phyloP scores from a whole-genome alignment of 768 basidiomycete genomes.

The Lactifluus volemus region DNA sequence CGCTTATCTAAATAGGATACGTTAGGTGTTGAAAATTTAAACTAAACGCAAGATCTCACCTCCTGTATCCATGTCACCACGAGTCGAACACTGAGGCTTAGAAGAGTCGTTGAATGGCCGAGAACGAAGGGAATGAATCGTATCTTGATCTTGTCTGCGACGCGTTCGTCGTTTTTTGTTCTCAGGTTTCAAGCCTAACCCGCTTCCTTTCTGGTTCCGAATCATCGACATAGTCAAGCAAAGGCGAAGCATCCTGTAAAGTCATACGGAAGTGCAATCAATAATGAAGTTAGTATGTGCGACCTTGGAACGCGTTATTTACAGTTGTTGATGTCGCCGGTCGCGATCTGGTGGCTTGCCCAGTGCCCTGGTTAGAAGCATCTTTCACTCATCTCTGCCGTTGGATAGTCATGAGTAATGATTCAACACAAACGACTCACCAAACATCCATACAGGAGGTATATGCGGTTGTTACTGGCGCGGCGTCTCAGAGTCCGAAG shows the following conservation, averaged over 20 bases:
- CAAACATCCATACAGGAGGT: slow-evolving; percentile 54
- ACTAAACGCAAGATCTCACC: background rate
- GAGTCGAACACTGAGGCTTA: background rate
- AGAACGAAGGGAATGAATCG: background rate
- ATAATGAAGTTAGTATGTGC: background rate
- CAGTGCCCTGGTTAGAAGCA: background rate
- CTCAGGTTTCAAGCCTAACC: slow-evolving; percentile 23
- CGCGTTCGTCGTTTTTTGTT: slow-evolving; percentile 22
- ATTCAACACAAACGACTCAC: slow-evolving; percentile 26
- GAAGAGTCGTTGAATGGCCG: background rate
- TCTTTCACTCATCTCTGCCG: background rate
- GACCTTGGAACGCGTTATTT: slow-evolving; percentile 19
- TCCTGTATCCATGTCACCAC: background rate
- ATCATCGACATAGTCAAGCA: slow-evolving; percentile 41
- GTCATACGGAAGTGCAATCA: background rate
- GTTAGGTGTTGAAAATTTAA: background rate
- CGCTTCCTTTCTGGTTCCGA: slow-evolving; percentile 63
- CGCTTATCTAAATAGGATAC: background rate
- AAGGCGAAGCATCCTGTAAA: background rate
- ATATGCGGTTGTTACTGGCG: slow-evolving; percentile 53
- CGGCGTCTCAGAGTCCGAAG: slow-evolving; percentile 63
- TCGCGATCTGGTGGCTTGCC: background rate
- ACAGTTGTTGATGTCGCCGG: slow-evolving; percentile 8
- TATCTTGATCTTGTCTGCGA: background rate
- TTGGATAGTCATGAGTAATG: slow-evolving; percentile 2